Evolutionary conservation across 495 filamentous ascomycete genomes (phyloP), one percentile per base, ranked within the genome.

Genomic region (Evernia prunastri): DNA sequence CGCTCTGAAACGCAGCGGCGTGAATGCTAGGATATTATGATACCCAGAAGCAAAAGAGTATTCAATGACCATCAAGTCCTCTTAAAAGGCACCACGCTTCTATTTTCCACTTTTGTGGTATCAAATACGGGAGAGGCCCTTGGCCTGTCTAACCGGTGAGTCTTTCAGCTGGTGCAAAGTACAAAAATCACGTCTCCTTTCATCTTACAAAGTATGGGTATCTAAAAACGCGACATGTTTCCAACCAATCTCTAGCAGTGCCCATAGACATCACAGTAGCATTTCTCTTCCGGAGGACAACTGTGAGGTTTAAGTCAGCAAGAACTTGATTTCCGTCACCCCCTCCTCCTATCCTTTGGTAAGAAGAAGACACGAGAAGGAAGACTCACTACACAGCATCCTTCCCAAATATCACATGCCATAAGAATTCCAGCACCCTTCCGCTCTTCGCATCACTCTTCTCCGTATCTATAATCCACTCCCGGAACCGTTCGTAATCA

Each of bases 351-450:
- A 25, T 8, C 25, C 29, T 1, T 8, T 25, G 0, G 66, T 12
- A 8, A 4, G 36, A 13, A 23, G 3, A n/a, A n/a, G n/a, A n/a
- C n/a, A n/a, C n/a, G 23, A 20, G 42, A 18, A 58, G 5, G 7
- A 15, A n/a, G 23, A 75, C 78, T 64, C 68, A 80, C 76, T 80
- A 80, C 27, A 81, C 73, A 6, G 76, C 72, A 23, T 74, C 65
- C 71, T 72, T 77, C 43, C 78, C 78, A 64, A 84, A 87, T 65
- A 86, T 78, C 65, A 87, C 82, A 74, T 91, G 88, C 88, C 88
- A 91, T 63, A 84, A 69, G 68, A 86, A 90, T 74, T 91, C 88
- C 76, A 89, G 78, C 20, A 91, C 76, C 20, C 87, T 70, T 7
- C 87, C 88, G 51, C 80, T 85, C 42, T 81, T 70, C 31, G 77